Evolutionary conservation across 257 asterid species (phyloP), one percentile per base, ranked within the genome.

Genomic region (Catharanthus roseus): DNA sequence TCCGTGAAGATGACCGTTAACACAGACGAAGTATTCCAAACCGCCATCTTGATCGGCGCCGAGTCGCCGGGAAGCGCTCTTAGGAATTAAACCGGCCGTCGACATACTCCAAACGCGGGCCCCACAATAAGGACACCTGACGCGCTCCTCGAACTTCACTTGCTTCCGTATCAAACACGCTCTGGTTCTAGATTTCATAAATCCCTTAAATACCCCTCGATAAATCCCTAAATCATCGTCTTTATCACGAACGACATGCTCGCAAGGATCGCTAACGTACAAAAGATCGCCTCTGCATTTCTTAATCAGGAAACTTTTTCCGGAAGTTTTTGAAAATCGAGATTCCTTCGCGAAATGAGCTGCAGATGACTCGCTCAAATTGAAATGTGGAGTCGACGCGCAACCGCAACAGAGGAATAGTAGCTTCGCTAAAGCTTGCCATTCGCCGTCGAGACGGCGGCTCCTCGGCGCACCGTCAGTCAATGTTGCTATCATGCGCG

Each of bases 41-140:
- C 81, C 88, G 13, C 76, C 90, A 21, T 85, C 93, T n/a, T 82
- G 75, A 39, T n/a, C n/a, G n/a, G 93, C 82, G 3, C 93, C 97
- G 33, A 92, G 88, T 74, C 96, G 78, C 45, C 95, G 72, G 0
- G 89, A 89, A 34, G 92, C 97, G 44, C 77, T 85, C 80, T 42
- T 80, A 2, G 96, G 95, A n/a, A 90, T 70, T 29, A 92, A 81
- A 50, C 86, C 81, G 39, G 95, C 97, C 68, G 89, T 87, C 65
- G 91, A 81, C 97, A 92, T 90, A 74, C 97, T 92, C 98, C 98
- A 92, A 26, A 87, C 84, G 2, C 98, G 81, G 18, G 89, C 79
- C 62, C 90, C 86, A 54, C 97, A 92, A 53, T 85, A 92, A n/a
- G 95, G 93, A 45, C 97, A 92, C 49, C 87, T 60, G 28, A 82